A percentile compares a stretch with the other conserved stretches of the same genome.
phyloP scores from a whole-genome alignment of 2,329 filamentous ascomycete genomes.

The Diaporthe vaccinii region DNA sequence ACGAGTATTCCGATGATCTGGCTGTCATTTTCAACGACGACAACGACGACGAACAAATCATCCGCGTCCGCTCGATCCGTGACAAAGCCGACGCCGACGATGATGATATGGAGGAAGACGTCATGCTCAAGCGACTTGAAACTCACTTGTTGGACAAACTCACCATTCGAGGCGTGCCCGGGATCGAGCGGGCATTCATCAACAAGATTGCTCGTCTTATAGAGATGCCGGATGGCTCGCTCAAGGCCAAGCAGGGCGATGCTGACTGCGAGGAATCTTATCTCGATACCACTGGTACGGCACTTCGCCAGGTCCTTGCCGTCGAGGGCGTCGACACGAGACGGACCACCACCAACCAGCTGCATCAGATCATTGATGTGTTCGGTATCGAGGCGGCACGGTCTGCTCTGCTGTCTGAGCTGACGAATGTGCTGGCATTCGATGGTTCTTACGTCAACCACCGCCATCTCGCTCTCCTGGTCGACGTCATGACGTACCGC shows the following conservation, averaged over 20 bases:
- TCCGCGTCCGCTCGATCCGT: slow-evolving; percentile 87
- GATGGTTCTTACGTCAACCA: slow-evolving; percentile 99
- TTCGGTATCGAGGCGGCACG: slow-evolving; percentile 97
- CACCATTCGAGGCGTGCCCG: slow-evolving; percentile 89
- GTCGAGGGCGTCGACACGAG: slow-evolving; percentile 89
- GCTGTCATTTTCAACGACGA: slow-evolving; percentile 98
- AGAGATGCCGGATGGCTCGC: slow-evolving; percentile 76
- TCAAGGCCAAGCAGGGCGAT: slow-evolving; percentile 81
- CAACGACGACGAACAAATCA: slow-evolving; percentile 94
- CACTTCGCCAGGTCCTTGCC: slow-evolving; percentile 85
- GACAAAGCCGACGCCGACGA: slow-evolving; percentile 78
- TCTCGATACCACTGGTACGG: slow-evolving; percentile 92
- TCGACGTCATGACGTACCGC: slow-evolving; percentile 97
- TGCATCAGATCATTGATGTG: slow-evolving; percentile 93
- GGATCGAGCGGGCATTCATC: slow-evolving; percentile 93
- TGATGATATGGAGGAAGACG: slow-evolving; percentile 82
- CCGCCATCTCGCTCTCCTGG: slow-evolving; percentile 93
- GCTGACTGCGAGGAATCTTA: slow-evolving; percentile 91
- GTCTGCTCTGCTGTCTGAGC: slow-evolving; percentile 85
- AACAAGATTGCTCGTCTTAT: slow-evolving; percentile 82
- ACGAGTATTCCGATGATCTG: slow-evolving; percentile 86
- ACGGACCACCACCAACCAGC: slow-evolving; percentile 93
- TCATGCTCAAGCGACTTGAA: slow-evolving; percentile 92
- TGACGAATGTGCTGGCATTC: slow-evolving; percentile 94
- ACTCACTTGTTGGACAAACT: slow-evolving; percentile 91